Base-by-base conservation (phyloP, 78 protist genomes). In the Dictyostelium capitatum region DNA sequence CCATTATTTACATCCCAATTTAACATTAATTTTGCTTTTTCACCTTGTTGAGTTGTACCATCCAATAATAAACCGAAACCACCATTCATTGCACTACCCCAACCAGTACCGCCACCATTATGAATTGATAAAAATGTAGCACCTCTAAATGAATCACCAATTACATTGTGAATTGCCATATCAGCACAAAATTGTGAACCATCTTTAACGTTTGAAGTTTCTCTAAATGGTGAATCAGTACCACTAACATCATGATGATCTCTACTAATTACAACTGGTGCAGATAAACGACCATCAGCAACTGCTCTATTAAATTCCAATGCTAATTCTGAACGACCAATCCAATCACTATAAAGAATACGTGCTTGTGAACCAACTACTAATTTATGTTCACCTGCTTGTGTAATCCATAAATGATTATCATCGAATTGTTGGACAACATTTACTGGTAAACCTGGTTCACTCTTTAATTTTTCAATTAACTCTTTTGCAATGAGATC, bases 231-330 rank as follows among this genome's bases (percentile, higher is more conserved):
- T 1, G 92, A 32, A 73, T 98, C 99, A 41, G 99, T 95, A 51
- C 99, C 99, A 67, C 82, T 37, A 32, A 98, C 99, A 69, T 98
- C 99, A 43, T 98, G 99, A 82, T 98, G 99, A 84, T 98, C 99
- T 47, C 99, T 80, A 77, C 97, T 75, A 10, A 97, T 83, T 11
- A 92, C 96, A 9, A 92, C 89, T 41, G 97, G 94, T 25, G 80
- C 95, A 11, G 64, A 48, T 12, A 97, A 54, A 7, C 48, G 12
- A 4, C 99, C 98, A 43, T 43, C 73, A 0, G 25, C 46, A 46
- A 98, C 92, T 4, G 99, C 99, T 23, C 95, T 73, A 90, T 98
- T 97, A 87, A 98, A 96, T 11, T 96, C 98, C 17, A 28, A 64
- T 0, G 98, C 99, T 43, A 98, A 96, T 23, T 75, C 90, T 7